Evolutionary conservation across 106 monocot species (phyloP), one percentile per base, ranked within the genome.

Genomic region (Apostasia shenzhenica): DNA sequence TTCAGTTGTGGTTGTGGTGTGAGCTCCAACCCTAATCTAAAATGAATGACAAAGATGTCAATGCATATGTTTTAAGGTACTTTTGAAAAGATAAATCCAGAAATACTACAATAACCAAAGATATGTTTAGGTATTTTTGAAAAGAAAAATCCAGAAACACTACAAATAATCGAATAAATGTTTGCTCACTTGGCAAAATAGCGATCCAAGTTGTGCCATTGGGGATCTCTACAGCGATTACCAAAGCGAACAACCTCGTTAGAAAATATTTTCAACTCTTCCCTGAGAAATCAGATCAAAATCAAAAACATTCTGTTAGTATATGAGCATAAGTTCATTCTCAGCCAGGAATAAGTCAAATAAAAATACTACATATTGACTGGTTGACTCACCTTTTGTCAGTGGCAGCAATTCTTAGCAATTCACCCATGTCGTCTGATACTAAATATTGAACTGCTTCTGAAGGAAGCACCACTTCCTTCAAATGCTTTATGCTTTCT

Each of bases 141-240:
- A 26, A 26, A 26, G 26, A 26, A 26, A 26, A 26, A 26, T 26
- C 26, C 26, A 26, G 26, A 26, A 26, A 26, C 26, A 26, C 26
- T 26, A 26, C 26, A 26, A 26, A 26, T 26, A 26, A 26, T 26
- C 26, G 26, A 26, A 26, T 26, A 26, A 26, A 26, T 26, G 26
- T 26, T 26, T 48, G 14, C 65, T 26, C 69, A 76, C 75, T 76
- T 76, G 2, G 49, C 61, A 69, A 76, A 76, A 54, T 76, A 76
- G 61, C 75, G 75, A 37, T 86, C 89, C 63, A 93, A 72, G 43
- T 93, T 93, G 75, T 93, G 93, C 93, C 93, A 93, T 44, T 89
- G 83, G 14, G 85, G 89, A 81, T 89, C 84, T 72, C 84, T 89
- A 68, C 89, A 93, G 48, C 79, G 93, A 73, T 93, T 89, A 14